Evolutionary conservation across 2,329 filamentous ascomycete species (phyloP).

Genomic region (Pseudocercospora cruenta): DNA sequence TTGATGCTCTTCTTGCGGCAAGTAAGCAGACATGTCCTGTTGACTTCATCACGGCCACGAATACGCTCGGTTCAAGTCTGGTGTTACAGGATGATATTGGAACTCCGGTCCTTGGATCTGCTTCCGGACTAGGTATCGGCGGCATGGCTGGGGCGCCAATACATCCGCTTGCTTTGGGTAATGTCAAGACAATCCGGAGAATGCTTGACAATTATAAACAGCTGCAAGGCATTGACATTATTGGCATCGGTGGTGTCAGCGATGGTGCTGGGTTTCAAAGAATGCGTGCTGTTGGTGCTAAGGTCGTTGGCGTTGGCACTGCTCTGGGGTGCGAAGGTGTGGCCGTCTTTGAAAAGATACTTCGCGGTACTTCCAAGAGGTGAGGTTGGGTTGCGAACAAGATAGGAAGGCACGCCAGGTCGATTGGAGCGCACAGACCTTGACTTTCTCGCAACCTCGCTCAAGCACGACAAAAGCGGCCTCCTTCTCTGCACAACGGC

Average conservation of each 20-base stretch:
- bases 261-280: constrained; percentile 65
- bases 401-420: neutral
- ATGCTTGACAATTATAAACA: constrained; percentile 58
- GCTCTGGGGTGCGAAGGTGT: constrained; percentile 68
- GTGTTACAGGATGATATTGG: constrained; percentile 48
- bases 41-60: constrained; percentile 73
- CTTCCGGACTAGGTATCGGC: constrained; percentile 62
- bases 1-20: constrained; percentile 53
- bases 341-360: constrained; percentile 64
- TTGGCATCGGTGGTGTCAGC: constrained; percentile 74
- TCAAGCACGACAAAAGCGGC: neutral
- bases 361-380: constrained; percentile 3
- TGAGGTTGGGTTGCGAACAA: neutral
- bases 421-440: neutral
- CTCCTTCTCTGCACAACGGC: neutral
- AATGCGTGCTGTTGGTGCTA: constrained; percentile 69
- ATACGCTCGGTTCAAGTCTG: constrained; percentile 72
- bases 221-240: constrained; percentile 62
- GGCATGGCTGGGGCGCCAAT: constrained; percentile 73
- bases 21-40: constrained; percentile 49
- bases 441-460: neutral
- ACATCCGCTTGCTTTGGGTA: constrained; percentile 74
- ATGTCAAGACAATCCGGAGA: constrained; percentile 68
- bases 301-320: constrained; percentile 69
- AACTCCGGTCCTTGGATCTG: constrained; percentile 53